These are phyloP conservation scores for Kwoniella sp. DNA, from an alignment of 768 basidiomycete genomes.

Conservation along the genomic window DNA sequence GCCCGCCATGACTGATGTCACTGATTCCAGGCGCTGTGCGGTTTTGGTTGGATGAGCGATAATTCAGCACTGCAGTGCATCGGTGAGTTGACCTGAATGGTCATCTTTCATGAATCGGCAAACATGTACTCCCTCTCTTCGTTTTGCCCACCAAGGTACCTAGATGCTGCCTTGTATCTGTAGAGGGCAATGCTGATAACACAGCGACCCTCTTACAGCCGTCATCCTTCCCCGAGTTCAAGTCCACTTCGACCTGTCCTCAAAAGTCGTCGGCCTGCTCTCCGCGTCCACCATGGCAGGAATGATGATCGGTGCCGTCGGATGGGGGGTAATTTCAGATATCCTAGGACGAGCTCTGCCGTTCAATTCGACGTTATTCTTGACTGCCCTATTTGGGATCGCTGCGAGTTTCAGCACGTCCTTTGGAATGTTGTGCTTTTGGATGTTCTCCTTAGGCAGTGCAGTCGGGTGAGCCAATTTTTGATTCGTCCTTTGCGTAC, in stretches of 20 bases:
- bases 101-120: too few relatives aligned
- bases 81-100: conserved; percentile 34
- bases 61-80: conserved; percentile 53
- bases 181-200: too few relatives aligned
- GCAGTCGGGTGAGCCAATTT: conserved; percentile 82
- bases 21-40: conserved; percentile 44
- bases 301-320: conserved; percentile 95
- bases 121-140: too few relatives aligned
- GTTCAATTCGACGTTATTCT: conserved; percentile 88
- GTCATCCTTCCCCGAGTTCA: conserved; percentile 97
- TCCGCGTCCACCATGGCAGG: conserved; percentile 68
- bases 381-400: conserved; percentile 86
- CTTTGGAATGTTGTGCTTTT: conserved; percentile 69
- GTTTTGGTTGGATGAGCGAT: conserved; percentile 55
- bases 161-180: too few relatives aligned
- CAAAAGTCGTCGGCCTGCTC: conserved; percentile 74
- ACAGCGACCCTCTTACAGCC: conserved; percentile 57
- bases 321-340: conserved; percentile 88
- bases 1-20: background rate
- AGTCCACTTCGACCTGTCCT: conserved; percentile 75
- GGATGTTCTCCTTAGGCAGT: conserved; percentile 84
- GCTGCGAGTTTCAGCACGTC: conserved; percentile 72
- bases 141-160: too few relatives aligned
- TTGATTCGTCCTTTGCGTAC: too few relatives aligned
- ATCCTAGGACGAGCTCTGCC: conserved; percentile 82